phyloP scores from a whole-genome alignment of 2,329 filamentous ascomycete genomes.

The Magnaporthales sp. region DNA sequence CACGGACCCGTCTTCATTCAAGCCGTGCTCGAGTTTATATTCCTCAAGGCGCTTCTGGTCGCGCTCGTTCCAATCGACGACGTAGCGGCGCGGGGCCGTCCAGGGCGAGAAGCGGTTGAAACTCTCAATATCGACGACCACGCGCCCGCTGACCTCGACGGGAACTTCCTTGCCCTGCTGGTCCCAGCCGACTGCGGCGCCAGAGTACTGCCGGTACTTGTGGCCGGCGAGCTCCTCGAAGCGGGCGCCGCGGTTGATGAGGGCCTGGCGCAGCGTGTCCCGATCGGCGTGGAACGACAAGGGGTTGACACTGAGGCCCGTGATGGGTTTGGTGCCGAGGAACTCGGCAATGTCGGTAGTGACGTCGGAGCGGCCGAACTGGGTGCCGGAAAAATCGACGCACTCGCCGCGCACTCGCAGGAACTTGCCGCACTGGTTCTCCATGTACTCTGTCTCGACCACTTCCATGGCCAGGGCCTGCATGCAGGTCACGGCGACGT shows the following conservation, averaged over 20 bases:
- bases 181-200: constrained; percentile 27
- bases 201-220: constrained; percentile 32
- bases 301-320: constrained; percentile 33
- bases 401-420: constrained; percentile 30
- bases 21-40: constrained; percentile 13
- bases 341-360: constrained; percentile 30
- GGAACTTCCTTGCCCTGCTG: constrained; percentile 22
- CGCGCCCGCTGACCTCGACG: constrained; percentile 23
- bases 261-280: constrained; percentile 21
- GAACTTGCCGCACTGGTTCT: constrained; percentile 26
- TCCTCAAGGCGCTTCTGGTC: constrained; percentile 21
- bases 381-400: constrained; percentile 40
- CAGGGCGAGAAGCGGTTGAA: constrained; percentile 27
- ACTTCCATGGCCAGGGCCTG: constrained; percentile 28
- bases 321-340: constrained; percentile 34
- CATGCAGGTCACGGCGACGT: constrained; percentile 27
- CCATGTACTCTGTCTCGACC: constrained; percentile 25
- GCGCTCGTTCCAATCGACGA: constrained; percentile 22
- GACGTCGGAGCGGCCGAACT: constrained; percentile 30
- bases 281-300: constrained; percentile 32
- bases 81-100: constrained; percentile 14
- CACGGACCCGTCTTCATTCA: constrained; percentile 14
- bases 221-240: constrained; percentile 37
- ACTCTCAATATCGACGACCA: constrained; percentile 28
- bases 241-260: constrained; percentile 30